Base-by-base conservation (phyloP, 2,329 filamentous ascomycete species). In the Alternaria consortialis region DNA sequence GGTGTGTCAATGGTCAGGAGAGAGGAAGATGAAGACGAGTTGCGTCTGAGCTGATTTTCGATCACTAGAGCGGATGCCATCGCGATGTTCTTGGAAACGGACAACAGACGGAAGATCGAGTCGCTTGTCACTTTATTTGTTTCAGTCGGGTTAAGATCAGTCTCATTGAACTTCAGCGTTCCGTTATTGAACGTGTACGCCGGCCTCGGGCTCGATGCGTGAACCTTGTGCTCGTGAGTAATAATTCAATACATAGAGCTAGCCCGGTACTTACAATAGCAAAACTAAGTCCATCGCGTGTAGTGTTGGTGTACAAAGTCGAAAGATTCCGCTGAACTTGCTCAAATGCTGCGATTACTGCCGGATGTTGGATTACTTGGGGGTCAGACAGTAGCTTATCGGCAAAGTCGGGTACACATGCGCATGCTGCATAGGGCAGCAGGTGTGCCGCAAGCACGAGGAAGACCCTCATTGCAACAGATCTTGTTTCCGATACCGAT, bases 81-180 rank as follows among this genome's bases (percentile, higher is more conserved):
- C 4, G 72, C 72, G 25, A 76, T 62, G 27, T 68, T 74, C 25
- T 76, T 77, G 2, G 74, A 73, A 7, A 74, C 56, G 0, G 75
- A 77, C 7, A 66, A 68, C 27, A 76, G 53, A 15, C 74, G 71
- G 34, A 76, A 75, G 15, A 76, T 69, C 9, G 74, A 75, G 29
- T 76, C 66, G 58, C 68, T 73, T 9, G 70, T 71, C 2, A 77
- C 60, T 12, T 51, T 2, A 9, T 71, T 72, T 1, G 58, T 43
- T 5, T 42, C 37, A 1, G 37, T 11, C 1, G 53, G 13, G 20
- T 58, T 34, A 0, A 54, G 4, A 20, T 29, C 48, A 3, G 71
- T 74, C 32, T 77, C 73, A 43, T 77, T 77, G 52, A 69, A 68
- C 27, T 75, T 77, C n/a, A 76, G 61, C 2, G 50, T 58, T 11